Evolutionary conservation across 225 moss, liverwort and hornwort species (phyloP).

Genomic region (Takakia lepidozioides): DNA sequence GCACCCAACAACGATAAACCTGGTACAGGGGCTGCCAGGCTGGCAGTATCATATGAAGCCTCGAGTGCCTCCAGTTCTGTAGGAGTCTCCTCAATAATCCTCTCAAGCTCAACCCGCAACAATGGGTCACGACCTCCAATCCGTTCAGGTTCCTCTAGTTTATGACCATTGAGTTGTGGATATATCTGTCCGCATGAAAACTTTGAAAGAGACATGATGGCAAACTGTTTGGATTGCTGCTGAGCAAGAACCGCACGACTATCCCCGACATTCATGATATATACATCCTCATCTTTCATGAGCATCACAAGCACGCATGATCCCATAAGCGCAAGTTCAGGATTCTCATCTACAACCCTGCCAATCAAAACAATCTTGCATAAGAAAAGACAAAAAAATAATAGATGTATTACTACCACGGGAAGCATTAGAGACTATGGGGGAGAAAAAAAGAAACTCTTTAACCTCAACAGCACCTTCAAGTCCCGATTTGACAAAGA

Average conservation of each 20-base stretch:
- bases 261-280: slow-evolving; percentile 99
- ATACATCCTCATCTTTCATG: slow-evolving; percentile 99
- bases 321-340: slow-evolving; percentile 96
- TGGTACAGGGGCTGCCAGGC: slow-evolving; percentile 38
- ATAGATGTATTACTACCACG: too few species aligned
- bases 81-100: slow-evolving; percentile 95
- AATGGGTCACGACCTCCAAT: slow-evolving; percentile 82
- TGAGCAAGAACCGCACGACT: slow-evolving; percentile 94
- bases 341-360: slow-evolving; percentile 83
- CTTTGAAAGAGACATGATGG: slow-evolving; percentile 43
- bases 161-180: slow-evolving; percentile 54
- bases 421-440: too few species aligned
- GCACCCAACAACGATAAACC: slow-evolving; percentile 75
- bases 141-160: slow-evolving; percentile 52
- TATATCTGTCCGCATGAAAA: slow-evolving; percentile 20
- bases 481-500: too few species aligned
- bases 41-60: slow-evolving; percentile 45
- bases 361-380: slow-evolving; percentile 2
- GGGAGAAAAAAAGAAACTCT: too few species aligned
- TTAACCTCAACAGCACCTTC: too few species aligned
- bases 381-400: slow-evolving; percentile 5
- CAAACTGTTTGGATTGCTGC: slow-evolving; percentile 60
- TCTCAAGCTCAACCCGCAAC: slow-evolving; percentile 80
- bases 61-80: slow-evolving; percentile 86
- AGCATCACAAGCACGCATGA: slow-evolving; percentile 99